Evolutionary conservation across 2,329 filamentous ascomycete species (phyloP), one percentile per base, ranked within the genome.

Genomic region (Penicillium capsulatum): DNA sequence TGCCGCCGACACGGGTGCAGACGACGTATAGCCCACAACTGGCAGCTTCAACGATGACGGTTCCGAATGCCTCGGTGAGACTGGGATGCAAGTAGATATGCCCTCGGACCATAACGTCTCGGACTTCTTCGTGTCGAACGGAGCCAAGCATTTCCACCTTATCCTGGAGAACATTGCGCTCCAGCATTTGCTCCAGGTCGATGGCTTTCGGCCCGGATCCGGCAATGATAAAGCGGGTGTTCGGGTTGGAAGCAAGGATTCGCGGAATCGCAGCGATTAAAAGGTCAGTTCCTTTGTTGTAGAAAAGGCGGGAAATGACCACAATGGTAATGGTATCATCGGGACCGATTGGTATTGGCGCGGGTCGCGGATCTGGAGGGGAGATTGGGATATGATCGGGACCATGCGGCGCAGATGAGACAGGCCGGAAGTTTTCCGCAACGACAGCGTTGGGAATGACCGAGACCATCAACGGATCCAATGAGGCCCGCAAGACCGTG

Each of bases 371-470:
- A 31, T 69, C 60, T 3, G 57, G 29, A 14, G 52, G 42, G 40
- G 50, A 48, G 27, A 38, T 44, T 11, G 51, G 43, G 7, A 48
- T 31, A 16, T 57, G 50, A 41, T 60, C 57, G 7, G 48, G 44
- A 7, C 67, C 47, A 55, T 60, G 73, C 51, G 67, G 63, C 4
- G 69, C 61, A 48, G 74, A 72, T 38, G 74, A 74, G 2, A 85
- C 65, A 0, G 91, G 92, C 36, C 83, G 80, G 59, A 98, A 98
- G 67, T 96, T 94, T 58, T 95, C 90, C 8, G 94, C 90, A 1
- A 98, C 94, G 2, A 98, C 86, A 7, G 92, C 92, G 53, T 98
- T 98, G 10, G 92, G 92, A 42, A 98, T 97, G 26, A 95, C 92
- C 0, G 91, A 97, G 15, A 98, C 92, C 83, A 96, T 96, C 16